These are phyloP conservation scores for Heimioporus punctisporus DNA, from an alignment of 1,284 basidiomycete species.

Conservation along the genomic window DNA sequence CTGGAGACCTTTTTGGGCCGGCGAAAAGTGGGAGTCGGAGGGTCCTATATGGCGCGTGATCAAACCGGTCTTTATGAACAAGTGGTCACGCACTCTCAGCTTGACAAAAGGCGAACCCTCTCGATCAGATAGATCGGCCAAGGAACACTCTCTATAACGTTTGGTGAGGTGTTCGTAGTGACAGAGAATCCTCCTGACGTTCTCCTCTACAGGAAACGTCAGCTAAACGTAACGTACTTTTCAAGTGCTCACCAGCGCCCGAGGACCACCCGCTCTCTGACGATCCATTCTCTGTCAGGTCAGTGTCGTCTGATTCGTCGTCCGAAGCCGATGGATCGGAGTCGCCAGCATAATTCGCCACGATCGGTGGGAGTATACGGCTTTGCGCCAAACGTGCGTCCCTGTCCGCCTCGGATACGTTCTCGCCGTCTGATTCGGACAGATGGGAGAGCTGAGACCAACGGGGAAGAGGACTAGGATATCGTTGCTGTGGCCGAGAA, in stretches of 20 bases:
- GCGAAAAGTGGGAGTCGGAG: constrained; percentile 11
- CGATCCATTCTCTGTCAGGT: constrained; percentile 55
- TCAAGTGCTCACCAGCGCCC: constrained; percentile 25
- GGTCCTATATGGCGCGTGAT: constrained; percentile 10
- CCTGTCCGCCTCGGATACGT: constrained; percentile 61
- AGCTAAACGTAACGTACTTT: constrained; percentile 1
- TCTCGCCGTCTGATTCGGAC: constrained; percentile 69
- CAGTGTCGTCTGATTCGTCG: constrained; percentile 79
- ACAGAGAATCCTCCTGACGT: constrained; percentile 12
- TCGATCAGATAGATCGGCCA: constrained; percentile 36
- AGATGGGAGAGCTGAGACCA: constrained; percentile 35
- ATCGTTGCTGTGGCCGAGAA: constrained; percentile 6
- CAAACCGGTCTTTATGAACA: neutral
- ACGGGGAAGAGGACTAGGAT: constrained; percentile 10
- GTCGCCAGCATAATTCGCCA: constrained; percentile 34
- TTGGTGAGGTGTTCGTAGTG: constrained; percentile 31
- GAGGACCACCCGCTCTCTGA: constrained; percentile 61
- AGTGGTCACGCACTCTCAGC: constrained; percentile 22
- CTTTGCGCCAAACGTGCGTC: constrained; percentile 69
- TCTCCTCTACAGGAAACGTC: constrained; percentile 19
- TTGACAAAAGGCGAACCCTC: constrained; percentile 41
- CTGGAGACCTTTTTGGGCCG: constrained; percentile 1
- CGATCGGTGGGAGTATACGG: constrained; percentile 45
- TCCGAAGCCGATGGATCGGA: constrained; percentile 56
- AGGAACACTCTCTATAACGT: constrained; percentile 30